Evolutionary conservation across 1,284 basidiomycete genomes (phyloP).

Genomic region (Austroboletus olivaceoglutinosus): DNA sequence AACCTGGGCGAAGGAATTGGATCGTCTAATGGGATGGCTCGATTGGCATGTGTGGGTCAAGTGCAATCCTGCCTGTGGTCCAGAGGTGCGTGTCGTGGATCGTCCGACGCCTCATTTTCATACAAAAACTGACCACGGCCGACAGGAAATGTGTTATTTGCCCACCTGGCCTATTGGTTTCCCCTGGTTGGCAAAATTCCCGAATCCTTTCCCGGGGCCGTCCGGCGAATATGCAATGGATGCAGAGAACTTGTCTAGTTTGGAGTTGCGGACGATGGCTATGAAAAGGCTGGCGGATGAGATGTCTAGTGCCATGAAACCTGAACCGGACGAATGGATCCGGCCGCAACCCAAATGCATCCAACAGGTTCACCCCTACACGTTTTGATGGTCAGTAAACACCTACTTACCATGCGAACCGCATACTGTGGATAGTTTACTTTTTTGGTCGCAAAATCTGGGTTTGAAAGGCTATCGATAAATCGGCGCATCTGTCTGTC

Average conservation of each 20-base stretch:
- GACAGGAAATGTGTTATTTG: neutral
- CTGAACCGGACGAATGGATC: conserved; percentile 19
- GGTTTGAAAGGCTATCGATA: too few species aligned
- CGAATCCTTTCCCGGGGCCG: neutral
- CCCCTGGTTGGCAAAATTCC: neutral
- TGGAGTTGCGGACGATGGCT: neutral
- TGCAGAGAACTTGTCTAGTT: neutral
- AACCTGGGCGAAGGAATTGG: neutral
- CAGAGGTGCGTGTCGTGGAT: neutral
- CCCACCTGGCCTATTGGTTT: neutral
- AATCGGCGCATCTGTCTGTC: too few species aligned
- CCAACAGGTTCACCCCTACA: conserved; percentile 13
- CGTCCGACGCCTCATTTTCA: neutral
- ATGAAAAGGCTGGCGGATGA: neutral
- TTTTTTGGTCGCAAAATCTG: too few species aligned
- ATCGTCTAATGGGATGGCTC: neutral
- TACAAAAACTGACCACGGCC: neutral
- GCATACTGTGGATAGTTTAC: neutral
- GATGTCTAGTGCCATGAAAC: neutral
- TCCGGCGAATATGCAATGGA: neutral
- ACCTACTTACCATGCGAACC: too few species aligned
- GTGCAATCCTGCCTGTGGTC: neutral
- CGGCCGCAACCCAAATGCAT: conserved; percentile 25
- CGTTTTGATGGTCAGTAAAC: neutral
- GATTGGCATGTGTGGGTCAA: neutral